Evolutionary conservation across 2,329 filamentous ascomycete species (phyloP), one percentile per base, ranked within the genome.

Genomic region (Xylariaceae sp.): DNA sequence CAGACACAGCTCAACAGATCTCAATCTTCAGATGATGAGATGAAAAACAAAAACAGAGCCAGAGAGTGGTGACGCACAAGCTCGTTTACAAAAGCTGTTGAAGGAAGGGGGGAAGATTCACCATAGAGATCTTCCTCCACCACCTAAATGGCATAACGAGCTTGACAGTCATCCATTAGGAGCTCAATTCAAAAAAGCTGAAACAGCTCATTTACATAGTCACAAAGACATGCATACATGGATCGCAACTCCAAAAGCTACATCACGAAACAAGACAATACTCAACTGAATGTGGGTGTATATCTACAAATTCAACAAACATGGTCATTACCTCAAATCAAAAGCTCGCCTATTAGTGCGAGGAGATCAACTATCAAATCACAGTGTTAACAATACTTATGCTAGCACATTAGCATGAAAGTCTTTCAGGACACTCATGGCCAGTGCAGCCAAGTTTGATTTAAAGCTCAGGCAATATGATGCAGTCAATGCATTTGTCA

Each of bases 281-380:
- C 55, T 56, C 7, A 48, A 56, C 18, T 56, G 48, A 18, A 51
- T 56, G 48, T 56, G 55, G 55, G 55, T 56, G 13, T 56, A 51
- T 13, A 17, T 56, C 2, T 56, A 56, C 23, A 56, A 56, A 37
- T 56, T 56, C 30, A 18, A 56, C 11, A 56, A 48, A 13, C 55
- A 51, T 17, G 55, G 48, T 2, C 45, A 45, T 13, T 45, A 10
- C 8, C 2, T 34, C 1, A 56, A 51, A 35, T 56, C 37, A 17
- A 56, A 56, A 8, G 55, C 48, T 10, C 17, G 55, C 0, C 37
- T 56, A 2, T 47, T 56, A 3, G 55, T 56, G 1, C 5, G 55
- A 35, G 55, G 55, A 4, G 48, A 56, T 35, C 55, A 56, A 51
- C 54, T 51, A 30, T 34, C 47, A 2, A 41, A 34, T 13, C 7